Evolutionary conservation across 139 green algal genomes (phyloP).

Genomic region (Eudorina sp.): DNA sequence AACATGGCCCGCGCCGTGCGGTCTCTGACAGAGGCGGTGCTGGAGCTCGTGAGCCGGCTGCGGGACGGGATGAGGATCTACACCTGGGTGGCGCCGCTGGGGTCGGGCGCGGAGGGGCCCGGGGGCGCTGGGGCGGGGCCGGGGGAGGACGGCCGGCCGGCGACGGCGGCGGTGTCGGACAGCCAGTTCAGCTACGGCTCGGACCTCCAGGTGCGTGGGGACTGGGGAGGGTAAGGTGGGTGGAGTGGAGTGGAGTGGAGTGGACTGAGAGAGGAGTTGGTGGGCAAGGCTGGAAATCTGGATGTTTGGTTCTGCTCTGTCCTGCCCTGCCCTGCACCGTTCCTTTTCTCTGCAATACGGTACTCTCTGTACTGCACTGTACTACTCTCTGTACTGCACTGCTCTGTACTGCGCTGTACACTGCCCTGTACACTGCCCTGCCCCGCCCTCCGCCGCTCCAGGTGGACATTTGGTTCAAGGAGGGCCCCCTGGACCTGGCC

Average conservation of each 20-base stretch:
- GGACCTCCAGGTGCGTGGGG: slow-evolving; percentile 57
- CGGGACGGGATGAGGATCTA: slow-evolving; percentile 49
- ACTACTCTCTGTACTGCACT: too few relatives aligned
- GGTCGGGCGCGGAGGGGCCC: neutral
- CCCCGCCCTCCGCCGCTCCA: slow-evolving; percentile 6
- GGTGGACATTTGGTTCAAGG: slow-evolving; percentile 64
- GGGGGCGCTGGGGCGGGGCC: neutral
- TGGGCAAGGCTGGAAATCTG: too few relatives aligned
- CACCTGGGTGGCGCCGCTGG: slow-evolving; percentile 49
- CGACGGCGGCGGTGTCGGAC: slow-evolving; percentile 1
- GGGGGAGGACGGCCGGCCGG: neutral
- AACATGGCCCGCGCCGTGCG: slow-evolving; percentile 51
- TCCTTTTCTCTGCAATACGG: too few relatives aligned
- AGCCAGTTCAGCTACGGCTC: slow-evolving; percentile 62
- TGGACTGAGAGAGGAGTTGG: too few relatives aligned
- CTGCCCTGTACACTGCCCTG: too few relatives aligned
- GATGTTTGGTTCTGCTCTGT: too few relatives aligned
- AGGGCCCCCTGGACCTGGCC: slow-evolving; percentile 60
- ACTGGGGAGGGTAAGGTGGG: neutral
- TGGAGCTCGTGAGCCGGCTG: slow-evolving; percentile 49
- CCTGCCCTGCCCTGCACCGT: too few relatives aligned
- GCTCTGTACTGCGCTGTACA: too few relatives aligned
- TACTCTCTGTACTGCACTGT: too few relatives aligned
- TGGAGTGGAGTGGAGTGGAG: neutral
- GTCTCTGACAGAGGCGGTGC: slow-evolving; percentile 46